These are phyloP conservation scores for Phialemoniopsis sp. DNA, from an alignment of 2,329 filamentous ascomycete genomes.

Conservation along the genomic window DNA sequence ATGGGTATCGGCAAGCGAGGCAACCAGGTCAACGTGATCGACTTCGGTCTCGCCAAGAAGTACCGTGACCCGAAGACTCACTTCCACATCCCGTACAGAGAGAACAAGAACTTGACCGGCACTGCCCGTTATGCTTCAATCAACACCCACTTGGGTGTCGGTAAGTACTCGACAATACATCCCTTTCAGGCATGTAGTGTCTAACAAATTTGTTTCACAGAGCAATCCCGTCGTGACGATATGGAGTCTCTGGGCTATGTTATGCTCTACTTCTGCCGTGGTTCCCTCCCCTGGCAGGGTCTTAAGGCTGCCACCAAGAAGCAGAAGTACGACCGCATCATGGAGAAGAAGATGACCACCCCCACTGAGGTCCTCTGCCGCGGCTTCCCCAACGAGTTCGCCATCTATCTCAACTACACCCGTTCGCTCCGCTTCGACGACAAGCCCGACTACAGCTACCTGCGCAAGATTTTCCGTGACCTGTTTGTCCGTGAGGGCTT, in stretches of 20 bases:
- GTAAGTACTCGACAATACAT: constrained; percentile 53
- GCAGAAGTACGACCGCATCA: constrained; percentile 99
- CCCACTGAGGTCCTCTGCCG: constrained; percentile 98
- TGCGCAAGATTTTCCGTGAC: constrained; percentile 99
- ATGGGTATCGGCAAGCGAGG: constrained; percentile 99
- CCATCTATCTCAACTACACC: constrained; percentile 99
- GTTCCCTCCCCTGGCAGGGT: constrained; percentile 97
- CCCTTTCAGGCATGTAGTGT: no score
- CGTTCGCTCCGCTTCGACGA: constrained; percentile 98
- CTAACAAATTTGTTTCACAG: no score
- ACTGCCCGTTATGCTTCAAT: constrained; percentile 98
- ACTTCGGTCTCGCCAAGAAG: constrained; percentile 99
- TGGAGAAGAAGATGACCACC: constrained; percentile 99
- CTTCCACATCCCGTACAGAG: constrained; percentile 98
- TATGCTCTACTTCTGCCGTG: constrained; percentile 99
- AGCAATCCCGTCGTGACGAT: constrained; percentile 98
- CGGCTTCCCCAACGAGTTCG: constrained; percentile 98
- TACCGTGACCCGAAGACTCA: constrained; percentile 99
- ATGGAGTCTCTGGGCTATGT: constrained; percentile 99
- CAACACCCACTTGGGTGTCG: constrained; percentile 96
- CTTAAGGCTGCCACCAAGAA: constrained; percentile 98
- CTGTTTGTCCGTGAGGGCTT: constrained; percentile 98
- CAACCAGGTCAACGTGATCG: constrained; percentile 99
- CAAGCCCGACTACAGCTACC: constrained; percentile 99
- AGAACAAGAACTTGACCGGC: constrained; percentile 99